Conservation (phyloP, 1,284 basidiomycete species). For the Moesziomyces globuligerus region DNA sequence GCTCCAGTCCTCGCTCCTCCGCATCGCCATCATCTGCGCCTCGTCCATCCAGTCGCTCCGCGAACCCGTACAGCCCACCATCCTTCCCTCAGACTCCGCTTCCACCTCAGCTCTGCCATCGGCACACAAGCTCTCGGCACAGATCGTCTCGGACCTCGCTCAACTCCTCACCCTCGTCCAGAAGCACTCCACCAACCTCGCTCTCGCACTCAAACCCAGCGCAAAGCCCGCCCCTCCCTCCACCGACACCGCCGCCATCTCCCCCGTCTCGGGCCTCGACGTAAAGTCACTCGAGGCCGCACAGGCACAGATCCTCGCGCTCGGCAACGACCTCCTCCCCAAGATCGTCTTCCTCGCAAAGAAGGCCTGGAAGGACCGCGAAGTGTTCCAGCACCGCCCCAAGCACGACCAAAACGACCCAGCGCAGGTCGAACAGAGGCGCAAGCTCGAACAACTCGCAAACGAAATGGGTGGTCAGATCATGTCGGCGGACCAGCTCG, state of each 20-base stretch:
- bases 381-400: constrained; percentile 36
- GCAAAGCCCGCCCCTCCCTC: constrained; percentile 11
- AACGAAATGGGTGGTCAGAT: constrained; percentile 51
- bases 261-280: constrained; percentile 52
- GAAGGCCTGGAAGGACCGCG: constrained; percentile 53
- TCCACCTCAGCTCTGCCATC: constrained; percentile 16
- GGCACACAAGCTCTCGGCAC: constrained; percentile 35
- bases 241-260: constrained; percentile 4
- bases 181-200: constrained; percentile 52
- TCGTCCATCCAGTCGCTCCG: constrained; percentile 55
- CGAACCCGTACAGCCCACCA: constrained; percentile 41
- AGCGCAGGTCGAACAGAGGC: constrained; percentile 28
- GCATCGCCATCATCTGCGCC: constrained; percentile 59
- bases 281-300: constrained; percentile 50
- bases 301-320: constrained; percentile 44
- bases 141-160: constrained; percentile 47
- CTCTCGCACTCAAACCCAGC: constrained; percentile 52
- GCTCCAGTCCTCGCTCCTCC: constrained; percentile 56
- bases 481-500: constrained; percentile 48
- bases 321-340: constrained; percentile 52
- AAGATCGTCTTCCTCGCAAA: constrained; percentile 59
- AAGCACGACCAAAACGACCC: constrained; percentile 16
- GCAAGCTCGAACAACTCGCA: constrained; percentile 42
- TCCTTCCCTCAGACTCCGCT: constrained; percentile 20
- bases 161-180: constrained; percentile 44